Percentiles rank a stretch among this genome's conserved stretches.
These are phyloP conservation scores for Acrasis kona DNA, from an alignment of 78 protist species.

Conservation along the genomic window DNA sequence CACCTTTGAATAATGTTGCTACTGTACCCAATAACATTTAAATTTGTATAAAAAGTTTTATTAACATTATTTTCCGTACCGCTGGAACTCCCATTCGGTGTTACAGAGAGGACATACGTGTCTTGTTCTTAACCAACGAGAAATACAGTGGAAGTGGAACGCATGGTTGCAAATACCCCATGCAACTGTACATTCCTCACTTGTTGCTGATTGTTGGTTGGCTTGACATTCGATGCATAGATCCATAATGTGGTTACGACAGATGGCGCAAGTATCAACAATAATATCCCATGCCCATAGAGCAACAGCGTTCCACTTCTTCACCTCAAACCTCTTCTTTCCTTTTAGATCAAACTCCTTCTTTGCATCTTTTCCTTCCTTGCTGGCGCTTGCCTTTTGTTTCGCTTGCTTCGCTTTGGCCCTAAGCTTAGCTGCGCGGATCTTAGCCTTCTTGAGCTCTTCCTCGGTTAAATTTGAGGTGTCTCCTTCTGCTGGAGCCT, in stretches of 20 bases:
- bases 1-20: background rate
- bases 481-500: background rate
- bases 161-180: slow-evolving; percentile 98
- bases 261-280: slow-evolving; percentile 92
- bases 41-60: background rate
- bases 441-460: background rate
- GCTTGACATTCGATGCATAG: slow-evolving; percentile 91
- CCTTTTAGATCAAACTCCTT: background rate
- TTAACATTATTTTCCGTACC: slow-evolving; percentile 46
- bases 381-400: background rate
- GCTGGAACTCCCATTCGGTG: slow-evolving; percentile 71
- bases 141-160: slow-evolving; percentile 96
- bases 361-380: background rate
- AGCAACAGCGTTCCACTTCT: slow-evolving; percentile 95
- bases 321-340: slow-evolving; percentile 67
- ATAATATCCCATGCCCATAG: slow-evolving; percentile 91
- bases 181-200: slow-evolving; percentile 93
- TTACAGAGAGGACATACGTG: slow-evolving; percentile 50
- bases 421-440: background rate
- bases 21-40: background rate
- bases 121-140: slow-evolving; percentile 92
- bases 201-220: slow-evolving; percentile 77
- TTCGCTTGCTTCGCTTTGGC: background rate
- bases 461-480: background rate
- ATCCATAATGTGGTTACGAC: slow-evolving; percentile 91